These are phyloP conservation scores for Eucommia ulmoides DNA, from an alignment of 257 asterid genomes.

Conservation along the genomic window DNA sequence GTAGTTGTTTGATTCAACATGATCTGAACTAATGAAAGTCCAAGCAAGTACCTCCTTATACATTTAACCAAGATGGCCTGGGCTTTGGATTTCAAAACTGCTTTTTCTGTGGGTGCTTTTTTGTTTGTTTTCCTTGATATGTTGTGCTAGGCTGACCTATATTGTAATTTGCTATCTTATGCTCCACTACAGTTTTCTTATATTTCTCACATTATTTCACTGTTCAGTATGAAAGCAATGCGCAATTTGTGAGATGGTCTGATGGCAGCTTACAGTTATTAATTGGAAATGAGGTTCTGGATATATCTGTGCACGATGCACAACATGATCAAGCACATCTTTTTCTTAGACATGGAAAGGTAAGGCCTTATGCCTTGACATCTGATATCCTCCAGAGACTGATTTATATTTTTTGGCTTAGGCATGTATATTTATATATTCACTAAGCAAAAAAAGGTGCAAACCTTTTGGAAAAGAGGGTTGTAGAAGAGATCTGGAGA, in stretches of 20 bases:
- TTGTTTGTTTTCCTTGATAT: background rate
- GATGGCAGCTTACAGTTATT: constrained; percentile 93
- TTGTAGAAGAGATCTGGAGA: too few relatives aligned
- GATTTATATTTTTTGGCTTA: too few relatives aligned
- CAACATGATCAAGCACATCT: constrained; percentile 94
- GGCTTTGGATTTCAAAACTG: background rate
- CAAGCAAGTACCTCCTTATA: too few relatives aligned
- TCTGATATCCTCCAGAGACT: too few relatives aligned
- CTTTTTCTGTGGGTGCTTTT: background rate
- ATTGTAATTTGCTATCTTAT: background rate
- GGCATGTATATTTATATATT: too few relatives aligned
- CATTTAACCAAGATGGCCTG: background rate
- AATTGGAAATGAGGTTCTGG: constrained; percentile 97
- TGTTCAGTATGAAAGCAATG: constrained; percentile 84
- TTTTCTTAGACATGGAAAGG: constrained; percentile 90
- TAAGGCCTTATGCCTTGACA: constrained; percentile 11
- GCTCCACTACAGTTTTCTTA: background rate
- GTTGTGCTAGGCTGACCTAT: background rate
- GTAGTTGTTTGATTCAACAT: too few relatives aligned
- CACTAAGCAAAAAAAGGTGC: too few relatives aligned
- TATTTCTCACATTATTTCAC: background rate
- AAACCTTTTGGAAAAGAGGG: too few relatives aligned
- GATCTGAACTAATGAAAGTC: too few relatives aligned
- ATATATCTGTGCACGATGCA: constrained; percentile 88
- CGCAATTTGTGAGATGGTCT: constrained; percentile 98